phyloP scores from a whole-genome alignment of 2,329 filamentous ascomycete species.

The Rachicladosporium sp. region DNA sequence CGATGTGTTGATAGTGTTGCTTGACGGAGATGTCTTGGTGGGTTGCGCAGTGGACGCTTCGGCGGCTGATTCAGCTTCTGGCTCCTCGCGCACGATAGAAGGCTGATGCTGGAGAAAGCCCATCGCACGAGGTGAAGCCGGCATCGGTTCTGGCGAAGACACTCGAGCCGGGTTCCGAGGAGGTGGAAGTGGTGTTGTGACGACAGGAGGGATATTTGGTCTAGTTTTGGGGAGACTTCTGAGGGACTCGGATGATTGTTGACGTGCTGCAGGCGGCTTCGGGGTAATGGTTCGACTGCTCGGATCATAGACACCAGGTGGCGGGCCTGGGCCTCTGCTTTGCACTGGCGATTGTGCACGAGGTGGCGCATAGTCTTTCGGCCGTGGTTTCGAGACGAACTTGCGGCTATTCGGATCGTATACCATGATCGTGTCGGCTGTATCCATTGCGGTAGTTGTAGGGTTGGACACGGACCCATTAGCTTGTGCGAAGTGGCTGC shows the following conservation, averaged over 20 bases:
- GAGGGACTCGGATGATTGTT: background rate
- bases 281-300: conserved; percentile 20
- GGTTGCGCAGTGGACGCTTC: conserved; percentile 3
- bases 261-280: background rate
- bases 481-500: conserved; percentile 7
- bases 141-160: conserved; percentile 8
- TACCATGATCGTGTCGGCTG: conserved; percentile 18
- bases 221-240: background rate
- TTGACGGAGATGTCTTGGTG: background rate
- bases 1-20: too few relatives aligned
- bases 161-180: conserved; percentile 20
- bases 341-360: conserved; percentile 9
- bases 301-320: conserved; percentile 19
- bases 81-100: conserved; percentile 22
- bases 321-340: conserved; percentile 5
- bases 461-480: conserved; percentile 1
- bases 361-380: conserved; percentile 5
- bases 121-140: conserved; percentile 11
- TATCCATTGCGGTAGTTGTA: conserved; percentile 2
- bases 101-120: conserved; percentile 20
- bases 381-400: conserved; percentile 14
- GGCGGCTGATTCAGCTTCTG: conserved; percentile 16
- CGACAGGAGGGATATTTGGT: conserved; percentile 8
- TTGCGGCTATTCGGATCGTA: conserved; percentile 20
- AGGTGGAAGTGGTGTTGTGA: conserved; percentile 15